Conservation (phyloP, 176 grass and related monocot species). For the Zizania latifolia region DNA sequence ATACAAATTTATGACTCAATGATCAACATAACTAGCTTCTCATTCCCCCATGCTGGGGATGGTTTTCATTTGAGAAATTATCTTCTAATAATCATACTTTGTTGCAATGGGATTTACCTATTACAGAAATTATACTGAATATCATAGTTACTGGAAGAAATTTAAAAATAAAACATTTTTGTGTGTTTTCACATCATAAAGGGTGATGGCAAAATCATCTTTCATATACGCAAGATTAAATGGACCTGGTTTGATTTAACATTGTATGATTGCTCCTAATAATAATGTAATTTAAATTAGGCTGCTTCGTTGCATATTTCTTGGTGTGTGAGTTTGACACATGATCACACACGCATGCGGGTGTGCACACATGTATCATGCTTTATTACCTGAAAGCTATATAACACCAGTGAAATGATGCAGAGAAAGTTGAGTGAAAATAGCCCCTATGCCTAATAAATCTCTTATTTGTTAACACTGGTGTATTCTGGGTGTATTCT, state of each 20-base stretch:
- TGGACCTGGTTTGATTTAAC: not conserved
- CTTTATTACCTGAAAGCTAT: constrained; percentile 11
- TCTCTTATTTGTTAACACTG: not conserved
- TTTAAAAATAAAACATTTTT: not conserved
- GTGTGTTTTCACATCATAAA: not conserved
- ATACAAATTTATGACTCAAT: not conserved
- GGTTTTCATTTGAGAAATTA: not conserved
- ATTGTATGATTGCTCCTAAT: constrained; percentile 7
- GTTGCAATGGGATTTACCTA: not conserved
- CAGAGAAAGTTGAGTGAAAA: not conserved
- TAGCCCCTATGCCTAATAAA: not conserved
- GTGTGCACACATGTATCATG: not conserved
- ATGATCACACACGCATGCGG: not conserved
- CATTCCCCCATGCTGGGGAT: not conserved
- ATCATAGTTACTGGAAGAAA: not conserved
- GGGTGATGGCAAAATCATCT: not conserved
- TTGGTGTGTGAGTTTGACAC: not conserved
- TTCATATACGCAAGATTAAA: not conserved
- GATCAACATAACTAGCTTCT: not conserved
- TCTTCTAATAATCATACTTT: constrained; percentile 10
- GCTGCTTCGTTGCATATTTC: not conserved
- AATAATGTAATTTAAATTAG: not conserved
- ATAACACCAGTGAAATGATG: not conserved
- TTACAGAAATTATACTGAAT: not conserved
- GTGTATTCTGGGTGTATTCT: not conserved